Conservation (phyloP, 306 rosid genomes). For the Cotoneaster glaucophyllus region DNA sequence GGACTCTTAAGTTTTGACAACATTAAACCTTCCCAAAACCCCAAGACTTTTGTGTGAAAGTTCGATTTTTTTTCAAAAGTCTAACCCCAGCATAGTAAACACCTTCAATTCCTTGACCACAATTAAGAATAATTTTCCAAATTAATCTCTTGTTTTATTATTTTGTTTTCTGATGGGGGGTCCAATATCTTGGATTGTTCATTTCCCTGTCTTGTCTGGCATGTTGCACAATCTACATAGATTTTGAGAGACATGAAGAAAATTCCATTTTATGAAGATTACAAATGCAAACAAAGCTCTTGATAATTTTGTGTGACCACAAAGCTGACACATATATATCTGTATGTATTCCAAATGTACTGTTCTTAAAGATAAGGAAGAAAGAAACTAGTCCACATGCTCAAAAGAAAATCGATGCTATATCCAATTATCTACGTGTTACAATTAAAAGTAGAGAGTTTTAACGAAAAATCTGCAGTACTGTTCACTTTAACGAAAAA, state of each 20-base stretch:
- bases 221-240: not conserved
- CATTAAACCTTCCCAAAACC: not conserved
- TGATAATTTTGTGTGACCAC: slow-evolving; percentile 16
- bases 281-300: not conserved
- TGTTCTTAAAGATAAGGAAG: slow-evolving; percentile 28
- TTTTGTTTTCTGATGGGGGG: not conserved
- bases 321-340: slow-evolving; percentile 29
- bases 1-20: not conserved
- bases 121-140: not conserved
- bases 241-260: not conserved
- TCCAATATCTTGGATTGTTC: not conserved
- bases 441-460: too few species aligned
- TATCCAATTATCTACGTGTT: not conserved
- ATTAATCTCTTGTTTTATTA: not conserved
- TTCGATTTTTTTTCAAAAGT: not conserved
- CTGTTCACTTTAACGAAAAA: too few species aligned
- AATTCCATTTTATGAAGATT: not conserved
- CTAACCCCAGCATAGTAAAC: not conserved
- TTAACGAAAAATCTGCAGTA: too few species aligned
- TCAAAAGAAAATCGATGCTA: not conserved
- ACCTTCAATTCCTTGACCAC: not conserved
- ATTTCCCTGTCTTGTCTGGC: not conserved
- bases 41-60: not conserved
- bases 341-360: not conserved
- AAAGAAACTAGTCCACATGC: slow-evolving; percentile 42